Evolutionary conservation across 192 early-diverging fungal genomes (phyloP), one percentile per base, ranked within the genome.

Genomic region (Pilobolus umbonatus): DNA sequence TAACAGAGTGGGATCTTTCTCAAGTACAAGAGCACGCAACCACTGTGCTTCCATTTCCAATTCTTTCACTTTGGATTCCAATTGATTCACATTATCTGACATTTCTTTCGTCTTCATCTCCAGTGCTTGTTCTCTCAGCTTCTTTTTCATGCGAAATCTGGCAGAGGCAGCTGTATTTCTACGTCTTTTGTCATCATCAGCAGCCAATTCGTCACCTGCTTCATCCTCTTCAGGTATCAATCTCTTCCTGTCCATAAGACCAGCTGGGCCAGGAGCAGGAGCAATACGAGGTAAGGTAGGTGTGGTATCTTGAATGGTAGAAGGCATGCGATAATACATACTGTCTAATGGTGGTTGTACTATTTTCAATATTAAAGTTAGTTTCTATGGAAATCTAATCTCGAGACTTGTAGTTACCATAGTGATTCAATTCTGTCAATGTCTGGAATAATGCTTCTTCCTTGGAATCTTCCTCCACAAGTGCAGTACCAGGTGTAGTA

Each of bases 121-220:
- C 14, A 98, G 69, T 14, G 81, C 82, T 74, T 91, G 86, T 70
- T 97, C 95, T 39, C 90, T 82, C 61, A 88, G 69, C 70, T 97
- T 96, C 71, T 97, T 99, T 75, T 95, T 94, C 40, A 87, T 80
- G 15, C 96, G 84, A 80, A 98, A 98, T 17, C 96, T 77, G 12
- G 94, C 95, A 5, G 90, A 93, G 1, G 96, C 96, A 4, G 86
- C 94, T 2, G 94, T 98, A 81, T 98, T 98, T 42, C 95, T 80
- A 19, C 86, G 77, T 39, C 96, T 83, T 76, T 96, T 96, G 69
- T 98, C 94, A 29, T 87, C 89, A 36, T 88, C 83, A 2, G 79
- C 82, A 0, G 75, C 68, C 14, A 62, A 31, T 3, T 44, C 26
- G 5, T 60, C 65, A 25, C 47, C 38, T 5, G 9, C 24, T 17